Conservation (phyloP, 768 basidiomycete genomes). For the Calvatia gigantea region DNA sequence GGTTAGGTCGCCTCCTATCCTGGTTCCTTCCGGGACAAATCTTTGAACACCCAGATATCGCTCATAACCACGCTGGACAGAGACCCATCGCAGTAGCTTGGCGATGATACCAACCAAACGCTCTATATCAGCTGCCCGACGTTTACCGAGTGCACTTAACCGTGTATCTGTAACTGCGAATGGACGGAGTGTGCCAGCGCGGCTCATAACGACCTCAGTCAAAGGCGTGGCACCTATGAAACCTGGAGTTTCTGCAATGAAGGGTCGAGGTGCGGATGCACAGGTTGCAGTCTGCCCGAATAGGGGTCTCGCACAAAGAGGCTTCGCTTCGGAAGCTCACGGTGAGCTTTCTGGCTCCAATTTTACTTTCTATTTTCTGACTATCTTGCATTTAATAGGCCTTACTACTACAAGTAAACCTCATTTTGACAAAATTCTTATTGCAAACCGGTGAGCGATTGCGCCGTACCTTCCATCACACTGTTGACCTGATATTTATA, state of each 20-base stretch:
- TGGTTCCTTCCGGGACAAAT: conserved; percentile 6
- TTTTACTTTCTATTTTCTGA: not conserved
- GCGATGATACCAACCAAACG: conserved; percentile 37
- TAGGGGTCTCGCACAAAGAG: conserved; percentile 6
- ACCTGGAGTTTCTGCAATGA: not conserved
- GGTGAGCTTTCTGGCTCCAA: conserved; percentile 18
- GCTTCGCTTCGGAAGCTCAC: conserved; percentile 26
- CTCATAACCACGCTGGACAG: not conserved
- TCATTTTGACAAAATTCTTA: conserved; percentile 87
- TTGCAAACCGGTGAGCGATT: conserved; percentile 73
- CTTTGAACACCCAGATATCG: not conserved
- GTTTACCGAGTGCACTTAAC: conserved; percentile 20
- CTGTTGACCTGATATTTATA: conserved; percentile 24
- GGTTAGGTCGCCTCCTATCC: not conserved
- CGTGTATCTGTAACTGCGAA: conserved; percentile 12
- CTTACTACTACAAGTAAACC: conserved; percentile 26
- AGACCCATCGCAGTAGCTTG: not conserved
- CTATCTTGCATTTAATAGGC: not conserved
- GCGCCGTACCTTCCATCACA: not conserved
- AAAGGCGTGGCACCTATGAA: not conserved
- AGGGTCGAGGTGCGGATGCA: not conserved
- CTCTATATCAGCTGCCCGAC: conserved; percentile 24
- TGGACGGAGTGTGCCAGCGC: conserved; percentile 13
- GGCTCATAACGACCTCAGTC: conserved; percentile 12
- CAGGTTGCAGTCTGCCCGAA: not conserved